phyloP scores from a whole-genome alignment of 2,329 filamentous ascomycete species.

The Pestalotiopsis sp. region DNA sequence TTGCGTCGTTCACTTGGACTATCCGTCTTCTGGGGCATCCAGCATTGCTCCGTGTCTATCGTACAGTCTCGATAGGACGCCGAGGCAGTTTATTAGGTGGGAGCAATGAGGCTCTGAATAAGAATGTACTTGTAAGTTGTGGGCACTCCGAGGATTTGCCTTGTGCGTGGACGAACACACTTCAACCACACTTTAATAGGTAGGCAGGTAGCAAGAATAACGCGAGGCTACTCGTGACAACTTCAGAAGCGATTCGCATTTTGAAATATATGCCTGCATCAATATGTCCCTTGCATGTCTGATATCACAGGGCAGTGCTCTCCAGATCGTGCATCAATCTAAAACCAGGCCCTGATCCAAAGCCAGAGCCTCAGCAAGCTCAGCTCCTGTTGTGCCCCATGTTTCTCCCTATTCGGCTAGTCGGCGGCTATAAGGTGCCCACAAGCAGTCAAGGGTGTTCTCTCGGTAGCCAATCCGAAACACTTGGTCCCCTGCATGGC shows the following conservation, averaged over 20 bases:
- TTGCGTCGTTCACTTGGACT: too few relatives aligned
- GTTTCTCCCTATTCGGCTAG: background rate
- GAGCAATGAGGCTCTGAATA: too few relatives aligned
- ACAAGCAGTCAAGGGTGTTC: background rate
- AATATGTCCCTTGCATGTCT: background rate
- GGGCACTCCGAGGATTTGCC: background rate
- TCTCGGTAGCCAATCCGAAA: conserved; percentile 9
- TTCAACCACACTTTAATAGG: background rate
- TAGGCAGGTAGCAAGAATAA: background rate
- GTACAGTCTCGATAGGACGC: too few relatives aligned
- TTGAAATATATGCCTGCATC: background rate
- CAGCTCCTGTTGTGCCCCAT: background rate
- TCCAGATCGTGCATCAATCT: background rate
- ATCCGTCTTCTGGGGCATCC: too few relatives aligned
- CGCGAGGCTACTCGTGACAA: background rate
- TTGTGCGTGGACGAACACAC: background rate
- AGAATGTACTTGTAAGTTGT: background rate
- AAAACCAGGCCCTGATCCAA: background rate
- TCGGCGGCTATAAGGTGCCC: background rate
- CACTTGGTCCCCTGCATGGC: conserved; percentile 9
- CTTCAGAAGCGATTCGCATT: background rate
- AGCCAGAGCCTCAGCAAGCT: background rate
- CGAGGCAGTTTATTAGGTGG: too few relatives aligned
- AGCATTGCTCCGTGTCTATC: too few relatives aligned
- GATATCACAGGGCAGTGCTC: background rate